These are phyloP conservation scores for Cyberlindnera japonica DNA, from an alignment of 805 yeast genomes.

Conservation along the genomic window DNA sequence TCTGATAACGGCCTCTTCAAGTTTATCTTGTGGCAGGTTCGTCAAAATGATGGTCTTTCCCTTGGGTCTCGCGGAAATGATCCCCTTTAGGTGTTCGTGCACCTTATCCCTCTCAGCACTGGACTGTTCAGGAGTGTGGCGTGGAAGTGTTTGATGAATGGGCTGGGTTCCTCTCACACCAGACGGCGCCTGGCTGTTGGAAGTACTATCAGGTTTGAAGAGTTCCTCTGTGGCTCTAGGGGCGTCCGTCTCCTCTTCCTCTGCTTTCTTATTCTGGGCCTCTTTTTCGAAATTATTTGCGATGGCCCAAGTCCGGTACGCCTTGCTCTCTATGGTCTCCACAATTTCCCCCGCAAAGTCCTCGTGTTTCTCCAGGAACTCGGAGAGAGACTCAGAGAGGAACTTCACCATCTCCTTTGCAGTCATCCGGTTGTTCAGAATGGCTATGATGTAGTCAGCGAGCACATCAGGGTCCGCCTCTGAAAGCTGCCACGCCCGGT, in stretches of 20 bases:
- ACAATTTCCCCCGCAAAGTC: constrained; percentile 28
- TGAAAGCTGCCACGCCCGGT: constrained; percentile 20
- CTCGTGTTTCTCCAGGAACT: constrained; percentile 31
- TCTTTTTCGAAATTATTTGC: constrained; percentile 1
- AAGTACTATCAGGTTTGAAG: constrained; percentile 14
- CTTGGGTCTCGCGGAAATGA: constrained; percentile 7
- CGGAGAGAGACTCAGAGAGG: constrained; percentile 35
- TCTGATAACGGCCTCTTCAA: constrained; percentile 32
- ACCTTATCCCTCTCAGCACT: constrained; percentile 8
- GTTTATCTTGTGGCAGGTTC: constrained; percentile 40
- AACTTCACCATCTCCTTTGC: constrained; percentile 31
- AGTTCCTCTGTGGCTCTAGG: constrained; percentile 12
- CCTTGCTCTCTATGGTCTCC: constrained; percentile 18
- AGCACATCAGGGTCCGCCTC: constrained; percentile 42
- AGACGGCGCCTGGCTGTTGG: constrained; percentile 11
- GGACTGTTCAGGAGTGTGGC: neutral
- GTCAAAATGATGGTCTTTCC: constrained; percentile 35
- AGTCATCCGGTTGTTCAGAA: constrained; percentile 36
- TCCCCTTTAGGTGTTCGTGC: constrained; percentile 8
- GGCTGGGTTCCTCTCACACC: constrained; percentile 4
- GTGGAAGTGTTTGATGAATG: neutral
- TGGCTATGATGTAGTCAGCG: constrained; percentile 42
- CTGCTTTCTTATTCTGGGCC: constrained; percentile 6
- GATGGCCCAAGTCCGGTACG: too few species aligned
- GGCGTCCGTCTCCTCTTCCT: constrained; percentile 10